These are phyloP conservation scores for Coniferiporia sulphurascens DNA, from an alignment of 1,284 basidiomycete genomes.

Conservation along the genomic window DNA sequence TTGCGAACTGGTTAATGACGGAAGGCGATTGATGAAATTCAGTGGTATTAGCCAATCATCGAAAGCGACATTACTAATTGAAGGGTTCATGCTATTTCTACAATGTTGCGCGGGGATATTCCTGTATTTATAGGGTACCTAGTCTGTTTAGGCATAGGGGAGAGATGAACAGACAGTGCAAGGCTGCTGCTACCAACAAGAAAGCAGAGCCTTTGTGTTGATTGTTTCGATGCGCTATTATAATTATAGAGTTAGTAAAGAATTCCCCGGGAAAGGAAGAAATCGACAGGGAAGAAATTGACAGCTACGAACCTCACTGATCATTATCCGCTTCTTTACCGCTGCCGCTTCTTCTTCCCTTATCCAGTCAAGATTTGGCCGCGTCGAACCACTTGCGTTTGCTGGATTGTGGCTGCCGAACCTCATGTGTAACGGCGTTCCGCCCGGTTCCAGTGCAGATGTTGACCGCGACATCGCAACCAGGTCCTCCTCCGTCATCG, in stretches of 20 bases:
- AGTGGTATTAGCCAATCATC: neutral
- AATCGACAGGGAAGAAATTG: neutral
- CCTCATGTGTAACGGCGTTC: slow-evolving; percentile 35
- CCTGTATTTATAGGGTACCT: neutral
- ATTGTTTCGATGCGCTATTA: slow-evolving; percentile 67
- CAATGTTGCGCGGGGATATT: neutral
- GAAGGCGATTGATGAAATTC: slow-evolving; percentile 52
- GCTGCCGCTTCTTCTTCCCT: slow-evolving; percentile 38
- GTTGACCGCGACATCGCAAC: slow-evolving; percentile 70
- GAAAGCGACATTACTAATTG: neutral
- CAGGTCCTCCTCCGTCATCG: slow-evolving; percentile 66
- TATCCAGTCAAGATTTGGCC: slow-evolving; percentile 60
- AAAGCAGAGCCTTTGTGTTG: slow-evolving; percentile 59
- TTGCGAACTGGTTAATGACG: slow-evolving; percentile 80
- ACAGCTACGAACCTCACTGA: slow-evolving; percentile 49
- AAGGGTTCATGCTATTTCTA: neutral
- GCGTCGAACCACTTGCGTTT: slow-evolving; percentile 31
- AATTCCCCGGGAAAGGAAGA: neutral
- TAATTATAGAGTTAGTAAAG: neutral
- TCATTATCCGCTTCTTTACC: slow-evolving; percentile 51
- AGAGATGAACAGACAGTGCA: neutral
- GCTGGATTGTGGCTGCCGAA: slow-evolving; percentile 37
- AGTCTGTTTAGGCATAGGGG: neutral
- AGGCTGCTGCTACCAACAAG: slow-evolving; percentile 51
- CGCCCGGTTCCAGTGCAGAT: slow-evolving; percentile 55